These are phyloP conservation scores for Apiospora phragmitis DNA, from an alignment of 2,329 filamentous ascomycete species.

Conservation along the genomic window DNA sequence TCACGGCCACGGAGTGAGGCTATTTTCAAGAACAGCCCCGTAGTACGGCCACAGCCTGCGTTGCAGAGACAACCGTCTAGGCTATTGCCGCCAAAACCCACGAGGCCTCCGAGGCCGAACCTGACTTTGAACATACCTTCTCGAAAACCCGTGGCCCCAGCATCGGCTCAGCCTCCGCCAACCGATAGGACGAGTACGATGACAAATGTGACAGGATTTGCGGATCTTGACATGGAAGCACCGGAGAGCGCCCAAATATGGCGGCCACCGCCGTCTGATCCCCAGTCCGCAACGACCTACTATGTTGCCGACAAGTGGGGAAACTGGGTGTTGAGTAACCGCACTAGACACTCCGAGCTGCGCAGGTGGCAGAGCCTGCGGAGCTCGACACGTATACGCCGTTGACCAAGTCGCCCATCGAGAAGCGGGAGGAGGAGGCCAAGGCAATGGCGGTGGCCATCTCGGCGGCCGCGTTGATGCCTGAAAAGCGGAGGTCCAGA, in stretches of 20 bases:
- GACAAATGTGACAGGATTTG: slow-evolving; percentile 34
- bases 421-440: slow-evolving; percentile 28
- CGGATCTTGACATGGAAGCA: slow-evolving; percentile 31
- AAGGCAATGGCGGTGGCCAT: slow-evolving; percentile 23
- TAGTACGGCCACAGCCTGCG: slow-evolving; percentile 19
- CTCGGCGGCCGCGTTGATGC: slow-evolving; percentile 24
- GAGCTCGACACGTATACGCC: slow-evolving; percentile 32
- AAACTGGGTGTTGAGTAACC: slow-evolving; percentile 53
- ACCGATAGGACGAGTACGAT: slow-evolving; percentile 51
- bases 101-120: slow-evolving; percentile 38
- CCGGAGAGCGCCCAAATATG: slow-evolving; percentile 46
- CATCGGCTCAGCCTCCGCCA: slow-evolving; percentile 45
- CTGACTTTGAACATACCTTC: slow-evolving; percentile 41
- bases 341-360: slow-evolving; percentile 28
- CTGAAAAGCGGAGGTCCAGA: slow-evolving; percentile 25
- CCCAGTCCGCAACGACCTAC: slow-evolving; percentile 45
- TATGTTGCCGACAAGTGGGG: slow-evolving; percentile 54
- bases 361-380: slow-evolving; percentile 20
- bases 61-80: slow-evolving; percentile 39
- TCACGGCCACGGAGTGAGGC: slow-evolving; percentile 35
- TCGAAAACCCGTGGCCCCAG: slow-evolving; percentile 27
- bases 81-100: slow-evolving; percentile 43
- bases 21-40: slow-evolving; percentile 15
- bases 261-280: slow-evolving; percentile 48
- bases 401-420: slow-evolving; percentile 31